A percentile compares a stretch with the other conserved stretches of the same genome.
Conservation (phyloP, 345 rosid species). For the Linum lewisii region DNA sequence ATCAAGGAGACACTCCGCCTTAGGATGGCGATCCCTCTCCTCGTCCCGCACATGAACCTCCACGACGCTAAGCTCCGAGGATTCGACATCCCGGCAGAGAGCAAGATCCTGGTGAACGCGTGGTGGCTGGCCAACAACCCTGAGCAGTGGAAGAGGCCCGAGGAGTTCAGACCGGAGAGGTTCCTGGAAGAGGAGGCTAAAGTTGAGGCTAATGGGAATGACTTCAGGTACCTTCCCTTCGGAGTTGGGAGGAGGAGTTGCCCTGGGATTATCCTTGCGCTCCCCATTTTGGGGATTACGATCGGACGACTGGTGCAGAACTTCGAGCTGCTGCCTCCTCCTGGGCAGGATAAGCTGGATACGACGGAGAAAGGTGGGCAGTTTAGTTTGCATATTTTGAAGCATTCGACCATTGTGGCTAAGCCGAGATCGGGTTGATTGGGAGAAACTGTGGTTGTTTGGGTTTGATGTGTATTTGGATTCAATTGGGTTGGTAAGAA, state of each 20-base stretch:
- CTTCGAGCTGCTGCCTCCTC: constrained; percentile 92
- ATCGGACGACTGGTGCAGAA: constrained; percentile 89
- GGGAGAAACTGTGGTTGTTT: background rate
- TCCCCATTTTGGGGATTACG: constrained; percentile 87
- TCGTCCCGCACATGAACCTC: constrained; percentile 98
- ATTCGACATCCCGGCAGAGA: constrained; percentile 87
- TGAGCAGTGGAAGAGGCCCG: constrained; percentile 67
- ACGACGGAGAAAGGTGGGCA: constrained; percentile 91
- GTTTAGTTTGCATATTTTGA: constrained; percentile 88
- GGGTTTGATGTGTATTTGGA: background rate
- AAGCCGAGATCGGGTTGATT: constrained; percentile 50
- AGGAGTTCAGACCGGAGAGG: constrained; percentile 95
- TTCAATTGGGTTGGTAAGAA: background rate
- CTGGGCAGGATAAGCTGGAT: constrained; percentile 70
- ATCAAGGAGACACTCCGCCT: constrained; percentile 83
- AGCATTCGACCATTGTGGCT: constrained; percentile 81
- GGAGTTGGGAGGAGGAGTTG: constrained; percentile 98
- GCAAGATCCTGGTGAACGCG: constrained; percentile 88
- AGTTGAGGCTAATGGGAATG: constrained; percentile 92
- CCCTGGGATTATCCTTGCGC: constrained; percentile 90
- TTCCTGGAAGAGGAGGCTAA: constrained; percentile 86
- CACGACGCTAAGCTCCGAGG: constrained; percentile 80
- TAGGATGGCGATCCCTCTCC: constrained; percentile 94
- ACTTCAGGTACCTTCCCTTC: constrained; percentile 88
- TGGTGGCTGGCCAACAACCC: constrained; percentile 99